Base-by-base conservation (phyloP, 2,329 filamentous ascomycete genomes). In the Orbilia javanica region DNA sequence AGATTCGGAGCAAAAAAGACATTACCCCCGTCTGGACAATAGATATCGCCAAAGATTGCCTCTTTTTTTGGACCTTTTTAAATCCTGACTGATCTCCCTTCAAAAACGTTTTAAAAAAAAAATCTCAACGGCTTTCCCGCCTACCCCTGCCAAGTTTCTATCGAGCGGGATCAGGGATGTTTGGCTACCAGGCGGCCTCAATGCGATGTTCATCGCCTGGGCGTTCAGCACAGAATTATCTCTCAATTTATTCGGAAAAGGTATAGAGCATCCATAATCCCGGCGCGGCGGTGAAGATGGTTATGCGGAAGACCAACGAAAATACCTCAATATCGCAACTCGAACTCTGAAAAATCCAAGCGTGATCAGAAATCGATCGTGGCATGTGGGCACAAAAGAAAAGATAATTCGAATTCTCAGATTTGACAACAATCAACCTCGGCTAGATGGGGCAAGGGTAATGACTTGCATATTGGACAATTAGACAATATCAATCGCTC, bases 31-130 rank as follows among this genome's bases (percentile, higher is more conserved):
- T n/a, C n/a, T n/a, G n/a, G n/a, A n/a, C n/a, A n/a, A n/a, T n/a
- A n/a, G 55, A 42, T 60, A 60, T 42, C 55, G 31, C 55, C 55
- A 60, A 60, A 60, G 13, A n/a, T 60, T 60, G 1, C 55, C 52
- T 1, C 5, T 57, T 27, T 7, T 60, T 42, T 27, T 27, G n/a
- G n/a, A n/a, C n/a, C 34, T 42, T 42, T 42, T 18, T 18, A 42
- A 36, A 22, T 13, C 7, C 34, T 11, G 20, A n/a, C 29, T 25
- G 1, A 55, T 57, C 8, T 36, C 4, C 8, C 34, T 25, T 39
- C 55, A 25, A 27, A 25, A 7, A 15, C 18, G 55, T 60, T 60
- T 60, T 60, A 60, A 60, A 60, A 60, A 60, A 39, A 60, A 10
- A n/a, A n/a, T n/a, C 55, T 42, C 55, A 60, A 60, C 34, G 55